Evolutionary conservation across 2,329 filamentous ascomycete genomes (phyloP).

Genomic region (Grosmannia huntii): DNA sequence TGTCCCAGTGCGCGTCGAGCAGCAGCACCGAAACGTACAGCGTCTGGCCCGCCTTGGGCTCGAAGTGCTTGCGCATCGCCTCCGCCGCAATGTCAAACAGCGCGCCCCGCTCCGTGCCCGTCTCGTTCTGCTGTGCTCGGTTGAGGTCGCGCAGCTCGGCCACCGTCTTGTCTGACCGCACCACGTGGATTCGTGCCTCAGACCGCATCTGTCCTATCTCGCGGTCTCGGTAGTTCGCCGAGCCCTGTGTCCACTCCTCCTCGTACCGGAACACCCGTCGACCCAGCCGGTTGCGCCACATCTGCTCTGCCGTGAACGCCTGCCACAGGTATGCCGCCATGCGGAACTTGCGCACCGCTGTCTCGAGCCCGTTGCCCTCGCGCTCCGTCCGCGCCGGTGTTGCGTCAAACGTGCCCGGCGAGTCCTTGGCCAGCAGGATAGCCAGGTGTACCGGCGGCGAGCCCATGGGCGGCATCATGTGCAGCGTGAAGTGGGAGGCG

Average conservation of each 20-base stretch:
- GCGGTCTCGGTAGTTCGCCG: constrained; percentile 62
- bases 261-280: constrained; percentile 81
- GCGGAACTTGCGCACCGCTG: constrained; percentile 77
- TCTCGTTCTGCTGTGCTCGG: constrained; percentile 61
- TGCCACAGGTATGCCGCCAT: constrained; percentile 97
- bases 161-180: constrained; percentile 72
- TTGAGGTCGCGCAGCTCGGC: constrained; percentile 71
- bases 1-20: constrained; percentile 83
- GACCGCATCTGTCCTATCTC: constrained; percentile 66
- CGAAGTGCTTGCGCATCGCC: constrained; percentile 68
- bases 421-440: constrained; percentile 79
- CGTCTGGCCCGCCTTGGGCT: constrained; percentile 61
- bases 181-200: constrained; percentile 79
- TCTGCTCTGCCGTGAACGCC: constrained; percentile 91
- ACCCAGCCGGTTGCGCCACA: constrained; percentile 80
- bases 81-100: constrained; percentile 67
- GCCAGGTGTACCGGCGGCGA: constrained; percentile 80
- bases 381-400: constrained; percentile 60
- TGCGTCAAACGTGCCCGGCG: constrained; percentile 72
- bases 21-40: constrained; percentile 80
- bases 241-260: constrained; percentile 85
- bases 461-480: constrained; percentile 70
- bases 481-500: constrained; percentile 67
- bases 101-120: constrained; percentile 56
- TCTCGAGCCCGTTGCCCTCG: constrained; percentile 72